Conservation (phyloP, 2,329 filamentous ascomycete genomes). For the Aspergillus sp. region DNA sequence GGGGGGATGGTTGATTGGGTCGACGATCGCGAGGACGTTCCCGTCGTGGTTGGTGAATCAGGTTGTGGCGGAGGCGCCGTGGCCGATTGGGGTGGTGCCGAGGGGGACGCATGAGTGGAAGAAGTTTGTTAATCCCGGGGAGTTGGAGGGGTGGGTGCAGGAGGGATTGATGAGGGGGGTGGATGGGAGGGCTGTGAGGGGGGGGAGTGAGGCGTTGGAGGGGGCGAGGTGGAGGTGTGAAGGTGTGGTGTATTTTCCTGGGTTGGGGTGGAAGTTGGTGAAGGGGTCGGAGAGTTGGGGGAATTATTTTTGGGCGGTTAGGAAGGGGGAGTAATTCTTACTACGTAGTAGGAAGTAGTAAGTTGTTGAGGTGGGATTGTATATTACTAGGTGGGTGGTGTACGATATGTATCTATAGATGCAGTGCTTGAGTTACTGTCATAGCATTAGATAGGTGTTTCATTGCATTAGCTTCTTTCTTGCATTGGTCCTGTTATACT, state of each 20-base stretch:
- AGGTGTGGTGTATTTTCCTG: slow-evolving; percentile 89
- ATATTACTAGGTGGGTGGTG: background rate
- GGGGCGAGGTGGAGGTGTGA: slow-evolving; percentile 64
- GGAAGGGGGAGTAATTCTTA: slow-evolving; percentile 49
- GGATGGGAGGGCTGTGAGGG: slow-evolving; percentile 27
- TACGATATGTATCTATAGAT: background rate
- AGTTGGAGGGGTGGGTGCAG: slow-evolving; percentile 53
- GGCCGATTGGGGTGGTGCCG: slow-evolving; percentile 72
- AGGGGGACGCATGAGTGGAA: slow-evolving; percentile 93
- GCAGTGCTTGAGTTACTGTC: too few species aligned
- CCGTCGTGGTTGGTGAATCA: slow-evolving; percentile 91
- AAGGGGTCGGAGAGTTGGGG: slow-evolving; percentile 79
- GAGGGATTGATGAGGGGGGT: slow-evolving; percentile 55
- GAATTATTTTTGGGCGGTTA: slow-evolving; percentile 94
- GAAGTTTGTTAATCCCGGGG: slow-evolving; percentile 88
- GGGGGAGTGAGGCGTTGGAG: slow-evolving; percentile 30
- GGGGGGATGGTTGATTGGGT: slow-evolving; percentile 89
- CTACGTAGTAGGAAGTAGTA: background rate
- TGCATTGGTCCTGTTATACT: background rate
- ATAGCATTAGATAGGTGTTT: background rate
- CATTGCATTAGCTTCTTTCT: background rate
- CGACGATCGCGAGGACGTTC: slow-evolving; percentile 88
- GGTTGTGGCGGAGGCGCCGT: slow-evolving; percentile 81
- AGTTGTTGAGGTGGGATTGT: background rate
- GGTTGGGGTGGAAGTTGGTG: slow-evolving; percentile 84